Conservation (phyloP, 208 protist genomes). For the Angomonas ambiguus region DNA sequence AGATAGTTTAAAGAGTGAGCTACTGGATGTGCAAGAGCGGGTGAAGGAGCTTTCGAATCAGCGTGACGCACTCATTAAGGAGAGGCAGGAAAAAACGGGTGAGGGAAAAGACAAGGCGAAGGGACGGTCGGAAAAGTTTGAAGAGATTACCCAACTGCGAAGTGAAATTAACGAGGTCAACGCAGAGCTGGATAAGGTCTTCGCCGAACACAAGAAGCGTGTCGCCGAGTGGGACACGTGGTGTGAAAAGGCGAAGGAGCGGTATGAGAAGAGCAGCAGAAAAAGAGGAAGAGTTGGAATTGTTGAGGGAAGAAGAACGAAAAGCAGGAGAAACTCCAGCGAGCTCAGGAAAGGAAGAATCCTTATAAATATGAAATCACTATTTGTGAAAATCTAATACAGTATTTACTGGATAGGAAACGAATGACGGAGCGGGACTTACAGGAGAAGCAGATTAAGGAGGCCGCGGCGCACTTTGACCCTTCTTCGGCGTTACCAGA, state of each 20-base stretch:
- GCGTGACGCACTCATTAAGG: conserved; percentile 48
- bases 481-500: conserved; percentile 38
- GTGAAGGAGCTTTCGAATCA: conserved; percentile 56
- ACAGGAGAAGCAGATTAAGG: conserved; percentile 33
- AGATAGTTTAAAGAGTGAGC: conserved; percentile 8
- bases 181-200: conserved; percentile 46
- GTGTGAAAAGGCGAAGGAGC: conserved; percentile 47
- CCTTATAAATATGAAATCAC: conserved; percentile 57
- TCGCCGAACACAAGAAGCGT: conserved; percentile 32
- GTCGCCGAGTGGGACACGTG: conserved; percentile 56
- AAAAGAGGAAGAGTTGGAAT: conserved; percentile 44
- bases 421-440: conserved; percentile 57
- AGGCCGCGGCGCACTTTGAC: conserved; percentile 66
- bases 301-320: conserved; percentile 50
- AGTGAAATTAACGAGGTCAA: conserved; percentile 30
- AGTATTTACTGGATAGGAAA: conserved; percentile 66
- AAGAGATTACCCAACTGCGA: conserved; percentile 48
- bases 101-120: conserved; percentile 29
- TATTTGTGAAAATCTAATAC: conserved; percentile 46
- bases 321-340: conserved; percentile 39
- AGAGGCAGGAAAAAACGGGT: conserved; percentile 22
- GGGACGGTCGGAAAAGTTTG: conserved; percentile 47
- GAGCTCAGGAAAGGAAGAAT: conserved; percentile 53
- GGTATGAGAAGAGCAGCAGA: conserved; percentile 60
- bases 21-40: conserved; percentile 69